phyloP scores from a whole-genome alignment of 768 basidiomycete genomes.

The Russula griseocarnosa region DNA sequence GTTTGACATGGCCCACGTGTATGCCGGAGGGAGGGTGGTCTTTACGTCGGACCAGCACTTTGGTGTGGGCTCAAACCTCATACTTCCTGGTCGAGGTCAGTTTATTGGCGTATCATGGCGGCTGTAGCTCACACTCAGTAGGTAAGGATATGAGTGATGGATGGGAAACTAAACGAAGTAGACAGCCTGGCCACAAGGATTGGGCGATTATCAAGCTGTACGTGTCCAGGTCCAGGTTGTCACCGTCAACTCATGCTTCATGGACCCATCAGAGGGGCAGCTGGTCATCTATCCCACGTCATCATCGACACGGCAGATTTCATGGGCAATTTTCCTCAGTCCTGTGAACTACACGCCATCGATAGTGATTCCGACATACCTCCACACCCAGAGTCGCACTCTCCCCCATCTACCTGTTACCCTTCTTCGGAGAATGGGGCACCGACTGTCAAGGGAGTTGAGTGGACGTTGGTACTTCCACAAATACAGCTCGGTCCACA shows the following conservation, averaged over 20 bases:
- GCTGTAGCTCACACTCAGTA: constrained; percentile 26
- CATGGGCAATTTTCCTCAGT: constrained; percentile 93
- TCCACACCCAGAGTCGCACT: constrained; percentile 20
- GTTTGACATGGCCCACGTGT: constrained; percentile 89
- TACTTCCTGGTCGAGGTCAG: constrained; percentile 81
- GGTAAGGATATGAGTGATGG: constrained; percentile 95
- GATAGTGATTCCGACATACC: constrained; percentile 37
- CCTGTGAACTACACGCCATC: constrained; percentile 71
- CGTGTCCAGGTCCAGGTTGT: constrained; percentile 33
- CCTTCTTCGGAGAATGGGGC: constrained; percentile 30
- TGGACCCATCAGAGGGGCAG: constrained; percentile 52
- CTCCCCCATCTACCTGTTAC: constrained; percentile 22
- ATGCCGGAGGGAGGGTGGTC: constrained; percentile 82
- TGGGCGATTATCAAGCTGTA: constrained; percentile 90
- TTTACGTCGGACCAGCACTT: constrained; percentile 93
- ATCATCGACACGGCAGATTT: constrained; percentile 96
- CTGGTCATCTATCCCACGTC: constrained; percentile 67
- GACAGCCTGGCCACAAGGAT: constrained; percentile 75
- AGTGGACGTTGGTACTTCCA: constrained; percentile 74
- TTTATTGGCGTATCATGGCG: constrained; percentile 12
- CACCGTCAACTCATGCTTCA: constrained; percentile 3
- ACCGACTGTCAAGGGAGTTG: constrained; percentile 36
- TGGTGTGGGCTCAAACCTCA: constrained; percentile 84
- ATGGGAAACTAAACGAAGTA: constrained; percentile 95
- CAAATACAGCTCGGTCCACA: constrained; percentile 84